phyloP scores from a whole-genome alignment of 495 filamentous ascomycete species.

The Aspergillus cavernicola region DNA sequence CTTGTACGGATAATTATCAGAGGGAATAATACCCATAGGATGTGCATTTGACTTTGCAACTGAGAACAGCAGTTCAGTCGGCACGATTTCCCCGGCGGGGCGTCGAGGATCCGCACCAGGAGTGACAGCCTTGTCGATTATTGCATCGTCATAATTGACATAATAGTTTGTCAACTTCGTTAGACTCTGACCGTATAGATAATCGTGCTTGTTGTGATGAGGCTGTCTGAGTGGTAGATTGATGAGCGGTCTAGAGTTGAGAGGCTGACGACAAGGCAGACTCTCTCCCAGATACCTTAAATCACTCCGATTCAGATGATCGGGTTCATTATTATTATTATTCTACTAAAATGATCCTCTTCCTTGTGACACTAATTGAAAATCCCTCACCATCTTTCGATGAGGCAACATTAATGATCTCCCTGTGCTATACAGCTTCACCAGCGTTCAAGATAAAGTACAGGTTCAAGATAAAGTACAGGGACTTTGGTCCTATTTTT shows the following conservation, averaged over 20 bases:
- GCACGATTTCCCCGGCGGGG: constrained; percentile 9
- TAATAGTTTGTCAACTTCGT: too few species aligned
- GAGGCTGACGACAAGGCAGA: constrained; percentile 4
- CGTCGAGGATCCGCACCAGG: constrained; percentile 8
- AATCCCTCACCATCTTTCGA: neutral
- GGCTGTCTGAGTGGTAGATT: neutral
- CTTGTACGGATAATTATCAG: neutral
- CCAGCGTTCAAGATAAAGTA: neutral
- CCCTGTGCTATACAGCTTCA: neutral
- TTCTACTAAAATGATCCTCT: neutral
- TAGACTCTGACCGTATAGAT: too few species aligned
- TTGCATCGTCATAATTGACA: neutral
- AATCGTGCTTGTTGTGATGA: too few species aligned
- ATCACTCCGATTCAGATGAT: too few species aligned
- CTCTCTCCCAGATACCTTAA: too few species aligned
- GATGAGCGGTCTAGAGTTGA: neutral
- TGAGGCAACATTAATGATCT: neutral
- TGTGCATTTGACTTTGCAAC: too few species aligned
- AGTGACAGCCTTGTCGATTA: constrained; percentile 4
- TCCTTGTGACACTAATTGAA: neutral
- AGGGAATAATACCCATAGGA: too few species aligned
- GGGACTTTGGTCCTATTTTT: constrained; percentile 8
- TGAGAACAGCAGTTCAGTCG: neutral
- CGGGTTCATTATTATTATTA: neutral
- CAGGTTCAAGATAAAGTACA: too few species aligned